Conservation (phyloP, 352 stramenopile species). For the Aphanomyces cochlioides region DNA sequence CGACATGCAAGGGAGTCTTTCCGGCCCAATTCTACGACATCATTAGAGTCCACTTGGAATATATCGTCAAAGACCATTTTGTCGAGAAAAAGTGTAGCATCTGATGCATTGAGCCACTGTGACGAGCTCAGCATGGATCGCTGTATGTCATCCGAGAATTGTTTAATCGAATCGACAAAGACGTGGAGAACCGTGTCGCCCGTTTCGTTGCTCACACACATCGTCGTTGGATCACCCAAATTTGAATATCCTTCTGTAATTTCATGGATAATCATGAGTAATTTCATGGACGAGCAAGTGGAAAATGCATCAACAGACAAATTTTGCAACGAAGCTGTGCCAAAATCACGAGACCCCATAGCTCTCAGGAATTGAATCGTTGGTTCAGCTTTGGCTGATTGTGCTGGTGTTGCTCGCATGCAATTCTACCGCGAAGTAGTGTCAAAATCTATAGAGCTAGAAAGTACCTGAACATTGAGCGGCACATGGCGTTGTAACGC, state of each 20-base stretch:
- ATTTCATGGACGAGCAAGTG: neutral
- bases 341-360: slow-evolving; percentile 9
- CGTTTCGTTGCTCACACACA: slow-evolving; percentile 31
- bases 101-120: neutral
- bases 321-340: neutral
- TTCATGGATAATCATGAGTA: slow-evolving; percentile 14
- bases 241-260: slow-evolving; percentile 19
- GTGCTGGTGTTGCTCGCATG: slow-evolving; percentile 39
- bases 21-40: slow-evolving; percentile 50
- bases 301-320: neutral
- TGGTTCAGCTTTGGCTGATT: slow-evolving; percentile 34
- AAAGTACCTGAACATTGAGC: slow-evolving; percentile 42
- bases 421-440: slow-evolving; percentile 39
- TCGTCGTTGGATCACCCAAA: slow-evolving; percentile 13
- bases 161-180: slow-evolving; percentile 39
- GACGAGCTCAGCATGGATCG: neutral
- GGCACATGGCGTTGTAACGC: slow-evolving; percentile 41
- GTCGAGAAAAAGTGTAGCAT: slow-evolving; percentile 38
- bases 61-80: slow-evolving; percentile 35
- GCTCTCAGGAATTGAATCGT: neutral
- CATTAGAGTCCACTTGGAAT: neutral
- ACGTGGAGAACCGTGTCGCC: slow-evolving; percentile 54
- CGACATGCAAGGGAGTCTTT: slow-evolving; percentile 50
- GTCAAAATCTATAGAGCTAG: neutral
- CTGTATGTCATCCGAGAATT: neutral